A percentile compares a stretch with the other conserved stretches of the same genome.
Evolutionary conservation across 2,329 filamentous ascomycete species (phyloP).

Genomic region (Venturia oleaginea): DNA sequence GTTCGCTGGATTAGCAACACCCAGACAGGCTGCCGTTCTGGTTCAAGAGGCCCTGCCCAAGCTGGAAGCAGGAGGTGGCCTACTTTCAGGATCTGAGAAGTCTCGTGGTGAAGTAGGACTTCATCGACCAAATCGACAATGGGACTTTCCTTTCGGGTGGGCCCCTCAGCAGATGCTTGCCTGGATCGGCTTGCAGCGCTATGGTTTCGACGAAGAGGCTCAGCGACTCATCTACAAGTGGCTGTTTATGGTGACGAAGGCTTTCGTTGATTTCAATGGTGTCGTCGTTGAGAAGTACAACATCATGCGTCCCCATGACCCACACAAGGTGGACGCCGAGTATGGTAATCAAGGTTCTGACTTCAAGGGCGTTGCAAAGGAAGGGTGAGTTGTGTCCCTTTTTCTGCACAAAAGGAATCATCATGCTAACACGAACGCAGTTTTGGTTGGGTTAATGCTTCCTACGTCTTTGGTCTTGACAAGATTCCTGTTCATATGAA

Average conservation of each 20-base stretch:
- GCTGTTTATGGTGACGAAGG: constrained; percentile 97
- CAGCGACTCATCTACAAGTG: constrained; percentile 90
- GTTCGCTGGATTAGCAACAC: constrained; percentile 84
- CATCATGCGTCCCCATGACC: constrained; percentile 80
- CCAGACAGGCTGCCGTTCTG: constrained; percentile 75
- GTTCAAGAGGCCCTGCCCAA: constrained; percentile 73
- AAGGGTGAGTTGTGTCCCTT: constrained; percentile 58
- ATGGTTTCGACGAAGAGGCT: constrained; percentile 84
- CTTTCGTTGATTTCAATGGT: constrained; percentile 96
- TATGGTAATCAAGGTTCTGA: constrained; percentile 95
- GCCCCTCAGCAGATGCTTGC: constrained; percentile 97
- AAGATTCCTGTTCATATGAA: constrained; percentile 84
- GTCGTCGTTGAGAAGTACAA: constrained; percentile 99
- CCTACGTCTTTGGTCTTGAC: constrained; percentile 86
- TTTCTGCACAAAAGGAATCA: neutral
- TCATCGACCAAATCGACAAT: constrained; percentile 86
- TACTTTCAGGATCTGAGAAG: constrained; percentile 82
- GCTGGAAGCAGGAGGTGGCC: constrained; percentile 79
- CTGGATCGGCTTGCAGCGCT: constrained; percentile 86
- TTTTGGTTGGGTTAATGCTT: constrained; percentile 98
- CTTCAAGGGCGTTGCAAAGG: constrained; percentile 90
- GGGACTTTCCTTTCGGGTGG: constrained; percentile 98
- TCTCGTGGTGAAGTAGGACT: constrained; percentile 74
- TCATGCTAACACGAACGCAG: constrained; percentile 39
- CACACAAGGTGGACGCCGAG: constrained; percentile 90